Evolutionary conservation across 1,284 basidiomycete species (phyloP), one percentile per base, ranked within the genome.

Genomic region (Rhodotorula sp.): DNA sequence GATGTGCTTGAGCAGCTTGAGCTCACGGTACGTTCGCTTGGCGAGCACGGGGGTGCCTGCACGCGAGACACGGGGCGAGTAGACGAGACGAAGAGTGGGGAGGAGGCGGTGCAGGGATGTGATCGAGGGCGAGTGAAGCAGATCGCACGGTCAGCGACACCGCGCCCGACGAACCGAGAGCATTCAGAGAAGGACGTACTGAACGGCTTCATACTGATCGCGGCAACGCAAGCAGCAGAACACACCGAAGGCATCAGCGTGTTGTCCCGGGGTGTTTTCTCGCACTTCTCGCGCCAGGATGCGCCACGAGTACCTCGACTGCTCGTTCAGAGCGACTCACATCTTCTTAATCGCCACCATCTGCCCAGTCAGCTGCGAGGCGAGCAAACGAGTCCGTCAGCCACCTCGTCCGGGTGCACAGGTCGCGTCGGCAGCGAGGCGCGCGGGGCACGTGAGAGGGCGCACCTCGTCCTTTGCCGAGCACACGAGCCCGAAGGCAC

Each of bases 281-380:
- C 55, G n/a, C n/a, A 27, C 52, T n/a, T n/a, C n/a, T 27, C 13
- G 52, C 13, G 34, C 34, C 34, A 34, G 34, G 5, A 34, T 34
- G 34, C 34, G 34, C 34, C 34, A 34, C 2, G 7, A 4, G 12
- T 4, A 8, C 27, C 54, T 8, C 54, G 19, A 17, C 4, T n/a
- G n/a, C 41, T n/a, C 13, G 25, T 27, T 7, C 9, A 14, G 8
- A 53, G 49, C 16, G 42, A 61, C 75, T 59, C 44, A 76, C 75
- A 97, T 97, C 88, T 97, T 97, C 87, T 97, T 97, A 85, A 97
- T 94, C 78, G 94, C 97, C 69, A 97, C 95, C 42, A 93, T 92
- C 48, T 93, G 90, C 66, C 89, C 91, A 12, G 94, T 97, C 64
- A 99, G 87, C 84, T 98, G 94, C 25, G 14, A 7, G 46, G 14